Evolutionary conservation across 2,329 filamentous ascomycete genomes (phyloP).

Genomic region (Plenodomus lindquistii): DNA sequence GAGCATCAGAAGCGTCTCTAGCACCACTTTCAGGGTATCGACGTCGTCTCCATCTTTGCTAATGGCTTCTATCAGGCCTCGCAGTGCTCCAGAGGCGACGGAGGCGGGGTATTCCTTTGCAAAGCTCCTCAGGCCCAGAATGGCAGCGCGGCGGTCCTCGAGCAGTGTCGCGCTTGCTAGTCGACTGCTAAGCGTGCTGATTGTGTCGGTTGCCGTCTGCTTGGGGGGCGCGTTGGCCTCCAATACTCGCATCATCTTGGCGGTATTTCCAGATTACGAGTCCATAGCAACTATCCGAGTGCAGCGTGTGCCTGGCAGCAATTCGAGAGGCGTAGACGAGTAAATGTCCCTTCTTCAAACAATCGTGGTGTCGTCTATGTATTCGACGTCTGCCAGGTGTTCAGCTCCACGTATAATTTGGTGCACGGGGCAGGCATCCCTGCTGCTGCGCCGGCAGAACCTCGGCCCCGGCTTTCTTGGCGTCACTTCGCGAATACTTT

Average conservation of each 20-base stretch:
- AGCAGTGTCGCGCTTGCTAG: conserved; percentile 87
- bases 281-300: conserved; percentile 15
- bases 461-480: conserved; percentile 21
- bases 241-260: conserved; percentile 58
- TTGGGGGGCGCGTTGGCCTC: conserved; percentile 81
- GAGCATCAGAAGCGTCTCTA: conserved; percentile 94
- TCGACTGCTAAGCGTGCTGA: conserved; percentile 83
- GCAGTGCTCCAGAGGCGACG: conserved; percentile 88
- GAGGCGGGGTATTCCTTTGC: conserved; percentile 95
- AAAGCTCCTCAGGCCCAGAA: conserved; percentile 90
- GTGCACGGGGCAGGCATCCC: conserved; percentile 14
- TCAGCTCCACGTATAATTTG: conserved; percentile 26
- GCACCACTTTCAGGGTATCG: conserved; percentile 90
- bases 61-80: conserved; percentile 82
- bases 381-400: background rate
- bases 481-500: background rate
- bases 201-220: conserved; percentile 94
- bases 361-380: no score
- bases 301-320: background rate
- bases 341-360: no score
- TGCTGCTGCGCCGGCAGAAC: conserved; percentile 17
- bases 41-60: conserved; percentile 90
- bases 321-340: background rate
- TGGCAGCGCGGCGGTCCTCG: conserved; percentile 91
- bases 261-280: conserved; percentile 14